Base-by-base conservation (phyloP, 2,329 filamentous ascomycete species). In the Ampelomyces quisqualis region DNA sequence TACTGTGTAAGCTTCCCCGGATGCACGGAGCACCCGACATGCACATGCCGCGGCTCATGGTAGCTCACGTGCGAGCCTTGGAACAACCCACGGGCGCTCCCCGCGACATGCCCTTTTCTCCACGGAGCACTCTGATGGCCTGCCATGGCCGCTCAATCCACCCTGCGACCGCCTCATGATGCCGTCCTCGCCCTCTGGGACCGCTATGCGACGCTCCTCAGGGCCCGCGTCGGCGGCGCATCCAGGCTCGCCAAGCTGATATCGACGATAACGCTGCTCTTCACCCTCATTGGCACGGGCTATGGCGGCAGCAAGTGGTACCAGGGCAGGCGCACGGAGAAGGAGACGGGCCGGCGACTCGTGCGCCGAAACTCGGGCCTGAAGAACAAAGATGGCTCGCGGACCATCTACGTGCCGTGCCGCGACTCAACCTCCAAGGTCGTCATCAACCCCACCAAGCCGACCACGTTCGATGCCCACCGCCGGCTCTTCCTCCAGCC, bases 381-480 rank as follows among this genome's bases (percentile, higher is more conserved):
- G 49, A 82, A 87, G 70, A 89, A 91, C 58, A 96, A 96, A 72
- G 93, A 97, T 75, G 93, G 93, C 34, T 91, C 89, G 34, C 80
- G 93, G 40, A 95, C 90, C 10, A 93, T 98, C 43, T 97, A 93
- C 63, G 93, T 98, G 19, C 90, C 91, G 2, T 93, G 95, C 70
- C 89, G 88, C 68, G 81, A 90, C 54, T 77, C 83, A 38, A 95
- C 90, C 2, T 86, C 90, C 53, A 95, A 94, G 68, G 91, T 98
- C 33, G 85, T 86, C 42, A 96, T 98, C 50, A 77, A 88, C 63
- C 85, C 86, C 5, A 98, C 90, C 19, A 96, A 96, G 64, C 81
- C 84, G 14, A 86, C 91, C 23, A 98, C 93, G 0, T 98, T 97
- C 65, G 91, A 98, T 75, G 94, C 93, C 5, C 93, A 98, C 71